Conservation (phyloP, 495 filamentous ascomycete species). For the Lasiosphaeria hispida region DNA sequence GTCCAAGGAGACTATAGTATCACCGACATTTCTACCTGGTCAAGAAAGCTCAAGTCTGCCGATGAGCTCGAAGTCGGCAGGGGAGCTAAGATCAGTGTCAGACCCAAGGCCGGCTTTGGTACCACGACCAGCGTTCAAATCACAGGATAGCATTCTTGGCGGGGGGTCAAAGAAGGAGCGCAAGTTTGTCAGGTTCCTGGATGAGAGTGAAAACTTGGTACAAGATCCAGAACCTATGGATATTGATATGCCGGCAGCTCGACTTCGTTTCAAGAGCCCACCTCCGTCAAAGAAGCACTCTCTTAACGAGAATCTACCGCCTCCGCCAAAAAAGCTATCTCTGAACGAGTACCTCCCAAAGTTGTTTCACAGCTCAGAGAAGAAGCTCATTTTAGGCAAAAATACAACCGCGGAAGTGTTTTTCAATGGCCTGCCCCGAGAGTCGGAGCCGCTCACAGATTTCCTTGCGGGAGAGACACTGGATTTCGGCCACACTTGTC, state of each 20-base stretch:
- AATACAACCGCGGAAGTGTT: not conserved
- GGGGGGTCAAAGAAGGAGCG: not conserved
- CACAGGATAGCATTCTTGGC: not conserved
- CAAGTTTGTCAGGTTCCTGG: not conserved
- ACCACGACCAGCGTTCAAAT: not conserved
- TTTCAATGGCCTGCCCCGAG: constrained; percentile 23
- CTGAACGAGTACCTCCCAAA: not conserved
- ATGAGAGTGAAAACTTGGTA: not conserved
- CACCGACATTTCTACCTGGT: too few relatives aligned
- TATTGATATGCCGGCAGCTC: not conserved
- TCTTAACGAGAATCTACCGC: not conserved
- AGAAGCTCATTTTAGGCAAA: not conserved
- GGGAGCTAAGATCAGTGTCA: not conserved
- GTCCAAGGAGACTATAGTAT: too few relatives aligned
- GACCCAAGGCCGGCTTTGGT: not conserved
- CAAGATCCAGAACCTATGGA: not conserved
- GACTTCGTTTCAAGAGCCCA: too few relatives aligned
- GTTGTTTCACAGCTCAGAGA: not conserved
- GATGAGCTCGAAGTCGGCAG: too few relatives aligned
- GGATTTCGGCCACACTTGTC: constrained; percentile 32
- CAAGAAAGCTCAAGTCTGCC: too few relatives aligned
- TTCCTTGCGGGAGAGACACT: constrained; percentile 34
- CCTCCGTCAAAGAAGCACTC: too few relatives aligned
- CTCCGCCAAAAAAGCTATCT: not conserved
- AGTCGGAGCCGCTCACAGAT: constrained; percentile 32